A percentile compares a stretch with the other conserved stretches of the same genome.
Evolutionary conservation across 768 basidiomycete genomes (phyloP).

Genomic region (Tricholoma sp.): DNA sequence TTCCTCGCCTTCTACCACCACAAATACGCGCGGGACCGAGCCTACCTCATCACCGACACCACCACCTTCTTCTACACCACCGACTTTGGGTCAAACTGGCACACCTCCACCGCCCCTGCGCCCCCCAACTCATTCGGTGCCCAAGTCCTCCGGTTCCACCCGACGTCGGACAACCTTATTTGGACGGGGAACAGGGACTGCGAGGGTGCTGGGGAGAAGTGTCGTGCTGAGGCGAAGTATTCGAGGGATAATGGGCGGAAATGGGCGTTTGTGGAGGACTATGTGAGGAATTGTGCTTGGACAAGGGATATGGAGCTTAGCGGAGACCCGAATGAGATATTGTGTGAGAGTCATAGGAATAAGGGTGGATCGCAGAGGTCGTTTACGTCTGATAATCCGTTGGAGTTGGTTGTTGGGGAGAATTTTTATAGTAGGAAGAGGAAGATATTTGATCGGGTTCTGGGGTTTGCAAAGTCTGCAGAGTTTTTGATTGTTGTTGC

Average conservation of each 20-base stretch:
- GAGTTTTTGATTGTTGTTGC: slow-evolving; percentile 96
- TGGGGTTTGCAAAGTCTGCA: slow-evolving; percentile 95
- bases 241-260: slow-evolving; percentile 71
- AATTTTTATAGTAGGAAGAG: slow-evolving; percentile 68
- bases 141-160: slow-evolving; percentile 85
- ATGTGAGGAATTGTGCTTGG: slow-evolving; percentile 91
- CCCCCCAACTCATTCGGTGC: slow-evolving; percentile 77
- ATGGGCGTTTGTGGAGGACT: slow-evolving; percentile 77
- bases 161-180: slow-evolving; percentile 76
- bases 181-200: slow-evolving; percentile 84
- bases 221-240: slow-evolving; percentile 73
- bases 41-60: slow-evolving; percentile 80
- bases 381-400: slow-evolving; percentile 53
- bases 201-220: slow-evolving; percentile 36
- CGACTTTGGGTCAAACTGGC: slow-evolving; percentile 75
- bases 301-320: slow-evolving; percentile 73
- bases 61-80: slow-evolving; percentile 73
- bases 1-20: slow-evolving; percentile 90
- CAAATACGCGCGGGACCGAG: slow-evolving; percentile 69
- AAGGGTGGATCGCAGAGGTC: slow-evolving; percentile 75
- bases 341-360: slow-evolving; percentile 84
- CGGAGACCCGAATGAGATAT: slow-evolving; percentile 81
- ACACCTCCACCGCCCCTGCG: slow-evolving; percentile 47
- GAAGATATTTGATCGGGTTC: slow-evolving; percentile 80
- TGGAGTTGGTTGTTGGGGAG: slow-evolving; percentile 75